Base-by-base conservation (phyloP, 305 asterid species). In the Fraxinus greggii region DNA sequence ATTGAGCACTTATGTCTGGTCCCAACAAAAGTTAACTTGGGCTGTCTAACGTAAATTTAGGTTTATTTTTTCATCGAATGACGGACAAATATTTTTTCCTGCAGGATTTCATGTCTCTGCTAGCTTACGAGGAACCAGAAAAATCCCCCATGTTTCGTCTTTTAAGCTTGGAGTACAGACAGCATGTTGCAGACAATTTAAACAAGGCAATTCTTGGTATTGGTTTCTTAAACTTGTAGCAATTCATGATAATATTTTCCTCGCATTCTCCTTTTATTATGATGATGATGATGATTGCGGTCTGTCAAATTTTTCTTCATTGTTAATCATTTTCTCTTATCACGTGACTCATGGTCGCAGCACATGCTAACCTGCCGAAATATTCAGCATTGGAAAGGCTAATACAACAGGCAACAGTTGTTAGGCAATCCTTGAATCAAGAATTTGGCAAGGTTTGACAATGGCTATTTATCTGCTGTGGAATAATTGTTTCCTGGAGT, bases 121-220 rank as follows among this genome's bases (percentile, higher is more conserved):
- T 96, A 29, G 99, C 99, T 38, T 96, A 93, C 74, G 96, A 89
- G 23, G 98, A 96, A 75, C 99, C 99, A 73, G 95, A 93, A 86
- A 96, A 90, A 82, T 93, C 95, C 31, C 98, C 98, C 29, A 87
- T 96, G 98, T 92, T 94, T 88, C 93, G 93, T 88, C 93, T 94
- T 67, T 85, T 94, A 79, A 88, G 95, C 90, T 80, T 86, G 36
- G 98, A 96, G 80, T 93, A 92, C 86, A 88, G 94, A 72, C 94
- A 96, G 77, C 72, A 87, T 17, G 97, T 96, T 86, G 97, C 95
- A 3, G 97, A 94, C 80, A 85, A 89, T 89, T 90, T 96, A 86
- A 96, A 96, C 91, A 84, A 93, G 81, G 97, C 95, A 59, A 87
- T 96, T 81, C 95, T 96, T 59, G 98, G 98, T 95, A 90, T 59